These are phyloP conservation scores for Gossypium herbaceum DNA, from an alignment of 345 rosid genomes.

Conservation along the genomic window DNA sequence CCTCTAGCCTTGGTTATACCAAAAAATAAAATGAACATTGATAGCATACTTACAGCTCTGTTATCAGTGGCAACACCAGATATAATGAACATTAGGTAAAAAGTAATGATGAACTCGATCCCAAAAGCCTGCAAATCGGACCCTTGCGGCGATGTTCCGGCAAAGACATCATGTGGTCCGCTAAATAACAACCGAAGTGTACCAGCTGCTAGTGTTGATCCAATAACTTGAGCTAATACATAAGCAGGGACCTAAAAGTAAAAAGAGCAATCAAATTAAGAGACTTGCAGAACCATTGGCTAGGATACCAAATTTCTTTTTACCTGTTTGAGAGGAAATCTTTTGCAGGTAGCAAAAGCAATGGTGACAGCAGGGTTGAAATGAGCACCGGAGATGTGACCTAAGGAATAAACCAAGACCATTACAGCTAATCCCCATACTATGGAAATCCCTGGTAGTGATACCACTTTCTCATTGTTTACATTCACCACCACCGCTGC, in stretches of 20 bases:
- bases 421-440: constrained; percentile 92
- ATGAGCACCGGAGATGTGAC: constrained; percentile 98
- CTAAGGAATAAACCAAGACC: constrained; percentile 78
- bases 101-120: constrained; percentile 88
- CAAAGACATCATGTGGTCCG: constrained; percentile 58
- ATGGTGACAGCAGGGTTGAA: constrained; percentile 93
- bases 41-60: constrained; percentile 61
- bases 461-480: constrained; percentile 56
- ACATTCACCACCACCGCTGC: constrained; percentile 66
- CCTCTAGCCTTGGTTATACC: too few relatives aligned
- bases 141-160: constrained; percentile 77
- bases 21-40: too few relatives aligned
- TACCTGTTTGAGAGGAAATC: constrained; percentile 85
- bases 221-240: constrained; percentile 56
- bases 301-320: not conserved
- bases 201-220: constrained; percentile 76
- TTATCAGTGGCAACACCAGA: constrained; percentile 93
- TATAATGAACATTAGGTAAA: constrained; percentile 83
- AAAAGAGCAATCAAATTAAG: not conserved
- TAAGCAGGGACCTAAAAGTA: constrained; percentile 71
- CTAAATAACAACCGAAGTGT: constrained; percentile 65
- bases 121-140: constrained; percentile 65
- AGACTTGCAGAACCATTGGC: not conserved
- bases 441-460: constrained; percentile 66
- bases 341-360: constrained; percentile 76